Base-by-base conservation (phyloP, 176 grass and related monocot genomes). In the Triticum timopheevii region DNA sequence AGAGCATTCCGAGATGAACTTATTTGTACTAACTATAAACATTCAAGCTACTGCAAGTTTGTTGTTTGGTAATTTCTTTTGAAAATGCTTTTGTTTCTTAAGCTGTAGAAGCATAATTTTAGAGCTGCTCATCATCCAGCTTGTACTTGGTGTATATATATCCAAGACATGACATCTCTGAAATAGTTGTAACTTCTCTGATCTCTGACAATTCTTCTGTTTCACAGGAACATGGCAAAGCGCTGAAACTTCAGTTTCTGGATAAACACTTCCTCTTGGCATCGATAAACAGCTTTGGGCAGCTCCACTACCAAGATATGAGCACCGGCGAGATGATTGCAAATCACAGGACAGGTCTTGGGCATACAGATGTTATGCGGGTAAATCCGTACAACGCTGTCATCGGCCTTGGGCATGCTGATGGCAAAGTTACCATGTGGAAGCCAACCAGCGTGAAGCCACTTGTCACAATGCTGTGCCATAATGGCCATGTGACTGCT, bases 271-370 rank as follows among this genome's bases (percentile, higher is more conserved):
- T 94, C 61, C 88, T 98, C 25, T 84, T 98, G 72, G 88, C 71
- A 61, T 95, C 93, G 0, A 88, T 91, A 80, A 98, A 98, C 45
- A 98, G 90, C 80, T 98, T 94, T 16, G 92, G 88, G 12, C 92
- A 91, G 76, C 86, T 98, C 49, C 96, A 98, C n/a, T 98, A 98
- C 76, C 96, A 98, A 94, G 93, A 98, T 82, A 81, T 96, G 69
- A 96, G 90, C 88, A 98, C 93, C 17, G 96, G 96, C n/a, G 93
- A 91, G 74, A 95, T 98, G 83, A 74, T 96, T 77, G 92, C 92
- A 35, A 94, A 94, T 76, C 82, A 88, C 45, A 91, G 88, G 80
- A 98, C 96, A 25, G 85, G 92, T 78, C 80, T 93, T 16, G 90
- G 93, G 2, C 82, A 17, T 27, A 98, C 90, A 27, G 86, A 90